These are phyloP conservation scores for Paramarasmius palmivorus DNA, from an alignment of 1,284 basidiomycete species.

Conservation along the genomic window DNA sequence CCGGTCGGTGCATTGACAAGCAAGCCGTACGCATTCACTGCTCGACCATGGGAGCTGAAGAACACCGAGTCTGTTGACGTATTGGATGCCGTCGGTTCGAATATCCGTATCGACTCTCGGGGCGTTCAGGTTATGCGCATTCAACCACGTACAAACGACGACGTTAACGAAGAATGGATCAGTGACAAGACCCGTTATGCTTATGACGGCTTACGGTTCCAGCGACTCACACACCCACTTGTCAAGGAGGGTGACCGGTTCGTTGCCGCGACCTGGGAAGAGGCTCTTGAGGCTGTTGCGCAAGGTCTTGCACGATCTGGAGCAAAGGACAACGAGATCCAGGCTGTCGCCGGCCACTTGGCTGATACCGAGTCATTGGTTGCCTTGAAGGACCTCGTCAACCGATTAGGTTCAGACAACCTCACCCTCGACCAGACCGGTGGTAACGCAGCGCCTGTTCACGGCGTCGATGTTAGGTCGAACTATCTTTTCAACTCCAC, in stretches of 20 bases:
- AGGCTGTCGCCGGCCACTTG: constrained; percentile 90
- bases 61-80: constrained; percentile 98
- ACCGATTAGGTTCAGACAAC: constrained; percentile 96
- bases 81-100: constrained; percentile 97
- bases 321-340: constrained; percentile 93
- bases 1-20: constrained; percentile 97
- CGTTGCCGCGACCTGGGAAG: constrained; percentile 90
- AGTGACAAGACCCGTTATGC: constrained; percentile 98
- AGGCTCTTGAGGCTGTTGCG: constrained; percentile 81
- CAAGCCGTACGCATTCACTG: constrained; percentile 97
- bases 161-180: constrained; percentile 99
- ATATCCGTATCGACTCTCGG: constrained; percentile 96
- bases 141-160: constrained; percentile 95
- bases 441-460: constrained; percentile 67
- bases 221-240: constrained; percentile 92
- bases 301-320: constrained; percentile 81
- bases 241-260: constrained; percentile 93
- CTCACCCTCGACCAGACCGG: constrained; percentile 77
- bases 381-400: constrained; percentile 92
- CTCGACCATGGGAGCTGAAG: constrained; percentile 98
- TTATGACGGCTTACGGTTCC: constrained; percentile 94
- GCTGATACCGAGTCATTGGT: constrained; percentile 96
- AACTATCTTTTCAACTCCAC: constrained; percentile 99
- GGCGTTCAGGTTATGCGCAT: constrained; percentile 97
- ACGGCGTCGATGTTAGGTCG: constrained; percentile 90